Base-by-base conservation (phyloP, 176 grass and related monocot genomes). In the Triticum timopheevii region DNA sequence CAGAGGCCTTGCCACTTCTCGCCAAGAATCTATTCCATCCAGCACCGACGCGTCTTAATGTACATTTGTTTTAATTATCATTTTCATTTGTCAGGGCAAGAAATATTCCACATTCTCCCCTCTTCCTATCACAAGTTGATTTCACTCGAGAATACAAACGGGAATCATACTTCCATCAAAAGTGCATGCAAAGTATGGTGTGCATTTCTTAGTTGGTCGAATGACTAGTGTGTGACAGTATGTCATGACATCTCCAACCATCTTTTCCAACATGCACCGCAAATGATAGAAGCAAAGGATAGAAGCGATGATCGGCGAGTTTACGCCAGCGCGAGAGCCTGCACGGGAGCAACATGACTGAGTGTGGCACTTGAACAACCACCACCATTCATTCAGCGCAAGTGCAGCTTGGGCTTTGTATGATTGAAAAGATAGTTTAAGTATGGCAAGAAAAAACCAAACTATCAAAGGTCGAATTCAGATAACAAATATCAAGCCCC, bases 11-110 rank as follows among this genome's bases (percentile, higher is more conserved):
- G 44, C 8, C n/a, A 54, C 13, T 9, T 66, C 3, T 15, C 25
- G 15, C 52, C 33, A 67, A 49, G 84, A 90, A 87, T 84, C 11
- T 66, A 61, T 87, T 87, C 59, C 61, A 10, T 61, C 31, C 67
- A 27, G 45, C 17, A 69, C 34, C 63, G 20, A 24, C 40, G 31
- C 1, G 31, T 44, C 13, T 86, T 6, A 3, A 65, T 30, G 54
- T 73, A 42, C 7, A 68, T 65, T 67, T 72, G 24, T 50, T 2
- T 40, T 54, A 25, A 67, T 31, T 10, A 22, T 69, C 15, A 3
- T 90, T 73, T 70, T 11, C 74, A 74, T 16, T 56, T 87, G 75
- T 68, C 75, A 45, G 25, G 75, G 89, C 85, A 84, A n/a, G 67
- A 20, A 44, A 44, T 1, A 44, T 20, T 20, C 52, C 17, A 56